Evolutionary conservation across 2,329 filamentous ascomycete species (phyloP), one percentile per base, ranked within the genome.

Genomic region (Aureobasidium sp.): DNA sequence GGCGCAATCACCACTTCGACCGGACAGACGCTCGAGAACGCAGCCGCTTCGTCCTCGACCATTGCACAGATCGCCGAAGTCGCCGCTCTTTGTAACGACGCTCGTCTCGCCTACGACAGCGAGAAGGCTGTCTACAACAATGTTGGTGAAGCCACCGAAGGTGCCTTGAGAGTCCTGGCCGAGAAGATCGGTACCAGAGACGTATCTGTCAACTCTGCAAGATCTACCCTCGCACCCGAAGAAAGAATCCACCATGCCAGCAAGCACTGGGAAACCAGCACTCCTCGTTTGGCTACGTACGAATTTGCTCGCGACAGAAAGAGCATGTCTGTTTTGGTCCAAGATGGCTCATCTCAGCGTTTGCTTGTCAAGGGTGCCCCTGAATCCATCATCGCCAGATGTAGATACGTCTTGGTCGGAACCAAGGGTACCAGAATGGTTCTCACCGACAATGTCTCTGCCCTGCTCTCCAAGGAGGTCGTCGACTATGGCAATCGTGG

Each of bases 231-330:
- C 15, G 75, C 80, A 37, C 74, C 79, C 1, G 78, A 81, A 34
- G 78, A 91, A 66, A 84, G 85, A 66, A 82, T 94, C 44, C 89
- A 97, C 77, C 84, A 88, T 69, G 87, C 91, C 63, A 97, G 91
- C 79, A 83, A 86, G 66, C 87, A 87, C 77, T 97, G 96, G 73
- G 92, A 96, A 77, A 82, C 85, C 67, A 83, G 84, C 67, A 84
- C 87, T 55, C 85, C 86, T 58, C 86, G 88, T 45, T 81, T 96
- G 62, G 88, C 92, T 9, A 96, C 91, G 12, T 99, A 91, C 70
- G 94, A 99, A 74, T 99, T 99, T 77, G 97, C 94, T 1, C 87
- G 94, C 69, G 94, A 99, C 76, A 86, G 94, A 66, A 99, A 99
- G 84, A 97, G 93, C 77, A 99, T 99, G 94, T 99, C 94, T 52